phyloP scores from a whole-genome alignment of 2,329 filamentous ascomycete genomes.

The Colletotrichum sp. region DNA sequence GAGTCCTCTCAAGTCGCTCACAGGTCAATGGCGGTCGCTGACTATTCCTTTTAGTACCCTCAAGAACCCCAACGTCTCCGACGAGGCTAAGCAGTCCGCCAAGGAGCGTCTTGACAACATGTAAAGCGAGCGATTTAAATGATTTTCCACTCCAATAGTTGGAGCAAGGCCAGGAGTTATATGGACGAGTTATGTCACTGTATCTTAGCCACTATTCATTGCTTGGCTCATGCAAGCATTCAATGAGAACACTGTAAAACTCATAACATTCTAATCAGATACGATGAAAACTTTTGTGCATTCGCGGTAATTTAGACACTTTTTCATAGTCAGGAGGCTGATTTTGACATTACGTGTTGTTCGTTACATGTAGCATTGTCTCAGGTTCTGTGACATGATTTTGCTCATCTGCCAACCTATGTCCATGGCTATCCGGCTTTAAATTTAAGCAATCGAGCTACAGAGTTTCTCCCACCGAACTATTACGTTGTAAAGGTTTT shows the following conservation, averaged over 20 bases:
- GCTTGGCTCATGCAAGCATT: background rate
- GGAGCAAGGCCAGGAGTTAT: background rate
- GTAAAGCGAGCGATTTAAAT: slow-evolving; percentile 19
- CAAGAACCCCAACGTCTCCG: slow-evolving; percentile 61
- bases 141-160: background rate
- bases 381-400: no score
- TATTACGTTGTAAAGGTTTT: no score
- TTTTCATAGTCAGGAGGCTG: no score
- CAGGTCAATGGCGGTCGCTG: background rate
- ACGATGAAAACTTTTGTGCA: no score
- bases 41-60: slow-evolving; percentile 39
- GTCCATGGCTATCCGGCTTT: no score
- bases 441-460: no score
- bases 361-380: no score
- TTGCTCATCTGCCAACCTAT: no score
- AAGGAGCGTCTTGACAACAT: slow-evolving; percentile 54
- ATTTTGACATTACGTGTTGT: no score
- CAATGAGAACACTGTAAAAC: background rate
- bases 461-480: no score
- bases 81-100: slow-evolving; percentile 61
- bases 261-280: background rate
- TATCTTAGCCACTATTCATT: background rate
- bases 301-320: no score
- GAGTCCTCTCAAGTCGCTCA: slow-evolving; percentile 25
- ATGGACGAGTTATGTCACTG: background rate